Evolutionary conservation across 306 rosid genomes (phyloP).

Genomic region (Sphenostylis stenocarpa): DNA sequence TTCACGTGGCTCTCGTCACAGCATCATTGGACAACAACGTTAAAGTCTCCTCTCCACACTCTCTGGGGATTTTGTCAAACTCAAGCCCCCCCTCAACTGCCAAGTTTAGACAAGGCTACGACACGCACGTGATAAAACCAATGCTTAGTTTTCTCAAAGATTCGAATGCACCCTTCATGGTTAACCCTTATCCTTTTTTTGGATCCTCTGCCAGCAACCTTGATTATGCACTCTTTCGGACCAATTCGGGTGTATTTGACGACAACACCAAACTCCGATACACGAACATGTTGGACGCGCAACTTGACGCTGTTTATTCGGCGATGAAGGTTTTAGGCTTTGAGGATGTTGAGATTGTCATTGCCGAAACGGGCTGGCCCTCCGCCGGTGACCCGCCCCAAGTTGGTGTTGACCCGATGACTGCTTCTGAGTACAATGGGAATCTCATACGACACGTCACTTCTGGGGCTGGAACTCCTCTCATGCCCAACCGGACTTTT

Average conservation of each 20-base stretch:
- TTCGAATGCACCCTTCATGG: constrained; percentile 65
- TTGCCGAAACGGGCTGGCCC: constrained; percentile 85
- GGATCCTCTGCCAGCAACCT: constrained; percentile 49
- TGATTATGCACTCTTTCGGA: constrained; percentile 58
- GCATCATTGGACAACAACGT: constrained; percentile 43
- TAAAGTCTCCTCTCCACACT: constrained; percentile 74
- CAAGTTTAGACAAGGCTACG: constrained; percentile 82
- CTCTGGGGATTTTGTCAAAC: constrained; percentile 62
- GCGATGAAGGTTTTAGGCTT: constrained; percentile 63
- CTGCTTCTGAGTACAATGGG: constrained; percentile 55
- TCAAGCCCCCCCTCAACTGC: constrained; percentile 81
- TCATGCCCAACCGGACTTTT: constrained; percentile 78
- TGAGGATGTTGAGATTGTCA: constrained; percentile 61
- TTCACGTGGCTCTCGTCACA: constrained; percentile 56
- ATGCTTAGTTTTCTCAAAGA: constrained; percentile 63
- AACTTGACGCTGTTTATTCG: constrained; percentile 65
- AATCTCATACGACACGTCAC: constrained; percentile 62
- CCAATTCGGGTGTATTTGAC: constrained; percentile 55
- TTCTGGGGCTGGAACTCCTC: constrained; percentile 63
- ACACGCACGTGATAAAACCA: constrained; percentile 64
- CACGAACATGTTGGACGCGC: constrained; percentile 80
- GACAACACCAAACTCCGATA: constrained; percentile 43
- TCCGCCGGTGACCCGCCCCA: constrained; percentile 48
- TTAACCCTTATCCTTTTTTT: constrained; percentile 76
- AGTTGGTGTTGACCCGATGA: constrained; percentile 44